Base-by-base conservation (phyloP, 1,284 basidiomycete genomes). In the Cutaneotrichosporon dermatis region DNA sequence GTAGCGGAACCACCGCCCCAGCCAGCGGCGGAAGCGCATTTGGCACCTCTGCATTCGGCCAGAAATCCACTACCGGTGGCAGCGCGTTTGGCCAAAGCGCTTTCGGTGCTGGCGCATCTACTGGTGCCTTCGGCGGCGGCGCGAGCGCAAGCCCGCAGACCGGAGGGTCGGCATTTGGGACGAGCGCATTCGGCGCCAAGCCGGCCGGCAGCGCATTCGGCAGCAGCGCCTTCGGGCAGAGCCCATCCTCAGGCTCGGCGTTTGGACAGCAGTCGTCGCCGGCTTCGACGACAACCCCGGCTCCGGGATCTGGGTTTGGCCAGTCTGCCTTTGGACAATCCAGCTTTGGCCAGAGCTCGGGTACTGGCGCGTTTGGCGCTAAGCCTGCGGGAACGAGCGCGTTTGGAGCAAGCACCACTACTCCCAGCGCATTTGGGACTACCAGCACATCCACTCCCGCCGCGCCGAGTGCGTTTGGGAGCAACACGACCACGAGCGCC, bases 281-380 rank as follows among this genome's bases (percentile, higher is more conserved):
- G 39, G 9, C 39, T 12, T 44, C 63, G 45, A 57, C 43, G 43
- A 42, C 43, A 11, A 44, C 43, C 4, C 43, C 43, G 6, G 16
- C 43, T 8, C 6, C 43, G 1, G 43, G 43, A 25, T 25, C 25
- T 25, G 25, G 25, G 25, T 25, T 25, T 25, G 25, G 25, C 2
- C 25, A 25, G 16, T 49, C 58, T 13, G 51, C 60, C n/a, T 61
- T 61, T 34, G 59, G 55, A 13, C 42, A 54, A n/a, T 42, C 61
- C 0, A 63, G 67, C 0, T 77, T 77, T 55, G 74, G 75, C 1
- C 55, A 66, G 13, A 25, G 25, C 25, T 25, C 25, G 25, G 25
- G 25, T 25, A 25, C 25, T 63, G 67, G 13, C 63, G 62, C 7
- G 68, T 69, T 55, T 65, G 68, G 12, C 50, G 40, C 10, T 57